Base-by-base conservation (phyloP, 1,284 basidiomycete species). In the Butyriboletus appendiculatus region DNA sequence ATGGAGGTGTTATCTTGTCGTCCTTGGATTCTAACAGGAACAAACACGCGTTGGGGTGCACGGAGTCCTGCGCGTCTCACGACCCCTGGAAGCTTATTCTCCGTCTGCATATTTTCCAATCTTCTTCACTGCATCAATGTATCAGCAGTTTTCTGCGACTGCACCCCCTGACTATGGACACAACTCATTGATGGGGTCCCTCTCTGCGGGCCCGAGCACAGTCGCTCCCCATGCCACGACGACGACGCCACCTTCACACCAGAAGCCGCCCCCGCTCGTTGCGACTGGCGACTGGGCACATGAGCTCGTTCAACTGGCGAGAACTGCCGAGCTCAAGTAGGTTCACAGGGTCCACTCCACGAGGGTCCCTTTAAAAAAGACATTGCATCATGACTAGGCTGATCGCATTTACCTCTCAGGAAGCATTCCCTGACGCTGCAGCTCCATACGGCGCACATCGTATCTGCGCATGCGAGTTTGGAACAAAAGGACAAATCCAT, bases 261-360 rank as follows among this genome's bases (percentile, higher is more conserved):
- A 57, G 35, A 69, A 64, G 44, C 57, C 70, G 5, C 64, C 70
- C 5, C 84, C 85, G 15, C 71, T 90, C 48, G 75, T 90, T 47
- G 86, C 88, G 5, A 84, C 82, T 18, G 88, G 88, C 8, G 88
- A 92, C 69, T 92, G 89, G 89, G 90, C 88, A 33, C 88, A 86
- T 63, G 87, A 90, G 70, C 79, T 92, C 43, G 85, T 92, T 45
- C 87, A 90, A 56, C 78, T 91, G 20, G 89, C 89, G 5, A 90
- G 87, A 75, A 90, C 86, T 0, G 89, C 90, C 16, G 89, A 91
- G 65, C 77, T 91, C 62, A 91, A 91, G 88, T 91, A 68, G 47
- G 67, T 64, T 48, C 45, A 51, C 44, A 30, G 37, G 30, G 50
- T 34, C 20, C 24, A n/a, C 16, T 40, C 34, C 34, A 38, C n/a